Evolutionary conservation across 306 rosid genomes (phyloP), one percentile per base, ranked within the genome.

Genomic region (Carpinus fangiana): DNA sequence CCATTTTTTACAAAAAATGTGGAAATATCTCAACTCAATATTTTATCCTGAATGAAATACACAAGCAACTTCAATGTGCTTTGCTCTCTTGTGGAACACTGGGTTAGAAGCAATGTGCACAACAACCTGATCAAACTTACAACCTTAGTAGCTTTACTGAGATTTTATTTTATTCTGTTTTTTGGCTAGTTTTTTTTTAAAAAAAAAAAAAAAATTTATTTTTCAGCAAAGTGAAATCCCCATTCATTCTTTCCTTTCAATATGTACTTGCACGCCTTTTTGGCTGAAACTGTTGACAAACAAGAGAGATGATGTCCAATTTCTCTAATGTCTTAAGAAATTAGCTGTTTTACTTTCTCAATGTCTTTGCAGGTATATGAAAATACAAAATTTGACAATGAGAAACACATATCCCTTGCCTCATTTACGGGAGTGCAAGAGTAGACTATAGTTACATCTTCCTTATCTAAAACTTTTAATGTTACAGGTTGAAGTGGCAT

Each of bases 371-470:
- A 89, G 98, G 96, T 92, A 11, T 90, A 94, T 23, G 97, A 90
- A 81, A 84, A 92, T 78, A 79, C 90, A 73, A 90, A 90, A 28
- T 92, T 81, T 60, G 90, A 82, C 62, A 78, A 78, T 50, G 84
- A 75, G 75, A 87, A 89, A 70, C 98, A 94, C 80, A 80, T 81
- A 56, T 92, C 94, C 70, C 94, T 94, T 28, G 98, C 91, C 79
- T 79, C 97, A 16, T 80, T 93, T 52, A 85, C 91, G 21, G 94
- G 90, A 81, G 91, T 91, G 97, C 91, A 85, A 80, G 89, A 79
- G 70, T 85, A 92, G 84, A 90, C 97, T 41, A 73, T 94, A 57
- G 84, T 90, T 82, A 92, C 96, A 16, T 94, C 98, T 38, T 94
- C 97, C 26, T 76, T 94, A 78, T 92, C 96, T 51, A 90, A 92